Conservation (phyloP, 2,329 filamentous ascomycete genomes). For the Nemania sp. region DNA sequence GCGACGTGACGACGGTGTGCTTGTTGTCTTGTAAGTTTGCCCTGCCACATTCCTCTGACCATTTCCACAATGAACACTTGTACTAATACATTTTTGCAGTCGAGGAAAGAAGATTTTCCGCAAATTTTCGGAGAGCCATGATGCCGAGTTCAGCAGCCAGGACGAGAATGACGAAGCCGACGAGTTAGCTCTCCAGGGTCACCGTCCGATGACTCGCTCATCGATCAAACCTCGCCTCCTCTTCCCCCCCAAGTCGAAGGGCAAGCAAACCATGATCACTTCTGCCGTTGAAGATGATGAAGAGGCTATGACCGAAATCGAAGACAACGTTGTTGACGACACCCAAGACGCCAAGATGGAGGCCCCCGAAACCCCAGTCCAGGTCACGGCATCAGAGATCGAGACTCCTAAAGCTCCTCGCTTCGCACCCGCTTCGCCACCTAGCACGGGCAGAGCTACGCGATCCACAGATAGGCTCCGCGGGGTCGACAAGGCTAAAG, state of each 20-base stretch:
- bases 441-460: conserved; percentile 64
- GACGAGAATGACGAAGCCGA: conserved; percentile 36
- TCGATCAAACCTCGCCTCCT: conserved; percentile 73
- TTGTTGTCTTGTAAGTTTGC: conserved; percentile 75
- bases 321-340: conserved; percentile 50
- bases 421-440: conserved; percentile 64
- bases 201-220: conserved; percentile 63
- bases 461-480: conserved; percentile 58
- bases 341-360: conserved; percentile 44
- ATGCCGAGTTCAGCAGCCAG: conserved; percentile 43
- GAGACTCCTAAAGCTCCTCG: conserved; percentile 60
- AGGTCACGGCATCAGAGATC: conserved; percentile 43
- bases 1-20: conserved; percentile 70
- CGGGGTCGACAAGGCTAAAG: conserved; percentile 43
- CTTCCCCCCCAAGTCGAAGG: conserved; percentile 62
- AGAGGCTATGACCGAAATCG: conserved; percentile 63
- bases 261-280: conserved; percentile 45
- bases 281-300: conserved; percentile 59
- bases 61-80: no score
- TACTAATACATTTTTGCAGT: conserved; percentile 49
- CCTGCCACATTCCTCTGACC: conserved; percentile 10
- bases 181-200: conserved; percentile 30
- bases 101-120: conserved; percentile 80
- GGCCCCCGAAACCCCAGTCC: conserved; percentile 44
- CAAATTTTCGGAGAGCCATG: conserved; percentile 58